Base-by-base conservation (phyloP, 257 asterid species). In the Plantago elongata region DNA sequence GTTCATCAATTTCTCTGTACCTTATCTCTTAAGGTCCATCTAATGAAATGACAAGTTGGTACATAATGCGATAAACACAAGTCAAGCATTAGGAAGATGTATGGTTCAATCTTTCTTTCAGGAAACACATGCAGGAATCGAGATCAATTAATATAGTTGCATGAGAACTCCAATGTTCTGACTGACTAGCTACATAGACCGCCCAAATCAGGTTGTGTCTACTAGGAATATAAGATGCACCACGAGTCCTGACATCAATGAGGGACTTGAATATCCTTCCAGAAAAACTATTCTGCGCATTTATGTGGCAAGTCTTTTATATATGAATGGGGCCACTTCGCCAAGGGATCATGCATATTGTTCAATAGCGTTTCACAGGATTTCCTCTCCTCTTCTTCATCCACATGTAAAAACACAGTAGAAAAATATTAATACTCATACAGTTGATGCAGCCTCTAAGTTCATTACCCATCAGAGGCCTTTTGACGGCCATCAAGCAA, bases 401-500 rank as follows among this genome's bases (percentile, higher is more conserved):
- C 65, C 59, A 71, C 70, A 42, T 43, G 49, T 44, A 67, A 63
- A 27, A 49, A 7, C 45, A n/a, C 34, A 22, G n/a, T 27, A 13
- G 46, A 73, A 37, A 60, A 47, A 51, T 57, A 50, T 5, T 56
- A 47, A 65, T 29, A 70, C 38, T 22, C 16, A 60, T 58, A 69
- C 14, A 71, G 44, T 63, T 43, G 62, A 56, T 46, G 58, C 67
- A 45, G 72, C 73, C 54, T 30, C 44, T 64, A 68, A 66, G 56
- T 62, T 64, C 71, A 68, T 73, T 83, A 93, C 99, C 97, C 71
- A 49, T 93, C 95, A 63, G 46, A 42, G 60, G 81, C 60, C 74
- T 64, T 81, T 69, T 87, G 66, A 54, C 85, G 96, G 60, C 87
- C 81, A 72, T 89, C 99, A 78, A 83, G 71, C 80, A 93, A 65